Evolutionary conservation across 2,329 filamentous ascomycete species (phyloP), one percentile per base, ranked within the genome.

Genomic region (Fusarium nisikadoi): DNA sequence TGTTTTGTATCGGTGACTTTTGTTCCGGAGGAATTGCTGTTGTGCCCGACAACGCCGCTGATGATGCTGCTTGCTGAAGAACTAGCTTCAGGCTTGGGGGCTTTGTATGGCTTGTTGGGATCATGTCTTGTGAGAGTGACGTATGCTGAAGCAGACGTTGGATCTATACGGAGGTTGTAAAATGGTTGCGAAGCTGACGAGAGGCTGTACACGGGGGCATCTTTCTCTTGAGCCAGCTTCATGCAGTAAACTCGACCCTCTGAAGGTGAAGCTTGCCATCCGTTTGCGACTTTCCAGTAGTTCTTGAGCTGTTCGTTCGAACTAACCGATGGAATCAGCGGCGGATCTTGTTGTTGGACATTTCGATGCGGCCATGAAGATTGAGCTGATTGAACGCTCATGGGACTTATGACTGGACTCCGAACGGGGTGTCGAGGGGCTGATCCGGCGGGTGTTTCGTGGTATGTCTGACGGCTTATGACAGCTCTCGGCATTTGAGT

Each of bases 271-370:
- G 90, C 91, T 75, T 88, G 86, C 89, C 89, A 93, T 17, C 91
- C 92, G 77, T 93, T 93, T 66, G 89, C 85, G 1, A 90, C 90
- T 74, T 92, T 89, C 91, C 91, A 93, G 13, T 92, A 85, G 55
- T 86, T 86, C 71, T 88, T 88, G 39, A 93, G 85, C 69, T 92
- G 87, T 47, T 91, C 88, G 2, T 86, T 90, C 1, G 87, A 86
- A 76, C 85, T 88, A 8, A 88, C 83, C 3, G 83, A 81, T 16
- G 88, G 86, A 23, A 86, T 82, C 3, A 81, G 70, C 0, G 86
- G 84, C 1, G 86, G 82, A 35, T 86, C 83, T 8, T 69, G 65
- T 39, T 68, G 65, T 10, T 83, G 79, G 10, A 76, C 45, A 8
- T 76, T 77, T 49, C 81, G 78, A 20, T 79, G 77, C 1, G 83